These are phyloP conservation scores for Cryptococcus wingfieldii DNA, from an alignment of 1,284 basidiomycete genomes.

Conservation along the genomic window DNA sequence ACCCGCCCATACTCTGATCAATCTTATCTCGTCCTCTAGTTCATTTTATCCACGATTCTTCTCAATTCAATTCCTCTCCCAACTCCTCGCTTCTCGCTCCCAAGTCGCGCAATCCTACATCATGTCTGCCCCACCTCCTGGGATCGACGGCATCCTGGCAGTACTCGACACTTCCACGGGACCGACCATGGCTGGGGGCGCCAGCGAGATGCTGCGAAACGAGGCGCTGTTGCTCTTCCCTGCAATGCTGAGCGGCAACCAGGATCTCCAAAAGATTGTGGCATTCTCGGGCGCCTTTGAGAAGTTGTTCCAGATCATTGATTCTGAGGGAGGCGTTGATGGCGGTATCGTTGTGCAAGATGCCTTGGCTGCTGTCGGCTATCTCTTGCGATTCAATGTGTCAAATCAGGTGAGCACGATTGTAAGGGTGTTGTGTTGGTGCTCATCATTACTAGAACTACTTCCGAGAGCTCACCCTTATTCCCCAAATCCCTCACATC, in stretches of 20 bases:
- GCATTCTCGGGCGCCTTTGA: constrained; percentile 98
- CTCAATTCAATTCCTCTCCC: constrained; percentile 76
- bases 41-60: constrained; percentile 83
- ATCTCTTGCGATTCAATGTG: constrained; percentile 82
- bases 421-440: too few species aligned
- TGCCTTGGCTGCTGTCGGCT: constrained; percentile 77
- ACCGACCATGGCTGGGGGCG: constrained; percentile 36
- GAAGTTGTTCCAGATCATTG: constrained; percentile 84
- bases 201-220: constrained; percentile 47
- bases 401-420: constrained; percentile 77
- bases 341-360: constrained; percentile 84
- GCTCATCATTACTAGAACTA: constrained; percentile 66
- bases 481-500: constrained; percentile 72
- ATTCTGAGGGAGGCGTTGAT: constrained; percentile 84
- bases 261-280: constrained; percentile 94
- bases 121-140: constrained; percentile 52
- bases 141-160: constrained; percentile 42
- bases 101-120: constrained; percentile 82
- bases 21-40: constrained; percentile 58
- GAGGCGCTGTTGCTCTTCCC: constrained; percentile 81
- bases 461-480: constrained; percentile 87
- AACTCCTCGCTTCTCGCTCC: constrained; percentile 72
- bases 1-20: constrained; percentile 70
- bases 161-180: constrained; percentile 32
- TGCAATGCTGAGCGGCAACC: constrained; percentile 73